Evolutionary conservation across 108 stramenopile species (phyloP), one percentile per base, ranked within the genome.

Genomic region (Nitzschia putrida): DNA sequence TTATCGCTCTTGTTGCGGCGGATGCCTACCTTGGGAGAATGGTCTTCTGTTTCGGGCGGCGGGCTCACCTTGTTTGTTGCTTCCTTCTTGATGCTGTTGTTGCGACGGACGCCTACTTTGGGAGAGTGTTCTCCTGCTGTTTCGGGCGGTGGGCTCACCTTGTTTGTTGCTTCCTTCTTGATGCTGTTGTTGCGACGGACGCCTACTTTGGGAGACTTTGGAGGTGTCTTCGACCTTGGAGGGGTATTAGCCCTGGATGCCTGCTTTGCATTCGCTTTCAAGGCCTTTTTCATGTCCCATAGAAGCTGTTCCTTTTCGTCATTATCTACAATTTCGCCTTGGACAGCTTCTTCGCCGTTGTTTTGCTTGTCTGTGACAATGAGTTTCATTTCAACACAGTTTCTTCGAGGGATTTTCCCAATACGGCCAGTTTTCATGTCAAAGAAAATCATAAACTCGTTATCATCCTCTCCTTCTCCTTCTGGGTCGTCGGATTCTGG

Each of bases 241-340:
- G 45, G 43, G 0, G 20, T 23, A 2, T 23, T 34, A 34, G 1
- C 29, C 29, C 29, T 34, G 3, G 29, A 34, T 34, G 3, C 29
- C 4, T 34, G 29, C 4, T 34, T 34, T 34, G 3, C 29, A 34
- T 34, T 34, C 29, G 29, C 29, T 47, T 69, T 69, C 68, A 69
- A 57, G 39, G 68, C 56, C 26, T 69, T 69, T 26, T 69, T 69
- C 68, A 69, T 56, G 23, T 56, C 68, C 68, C 68, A 69, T 7
- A 69, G 40, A 14, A 69, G 38, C 18, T 69, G 21, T 25, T 69
- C 68, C 20, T 37, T 47, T 69, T 56, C 68, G 0, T 14, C 56
- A 14, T 57, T 23, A 56, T 69, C 68, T 0, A 39, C 41, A 23
- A 69, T 45, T 24, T 69, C 56, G 18, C 68, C 68, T 22, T 57